Percentiles rank a stretch among this genome's conserved stretches.
Conservation (phyloP, 2,329 filamentous ascomycete species). For the Keithomyces neogunnii region DNA sequence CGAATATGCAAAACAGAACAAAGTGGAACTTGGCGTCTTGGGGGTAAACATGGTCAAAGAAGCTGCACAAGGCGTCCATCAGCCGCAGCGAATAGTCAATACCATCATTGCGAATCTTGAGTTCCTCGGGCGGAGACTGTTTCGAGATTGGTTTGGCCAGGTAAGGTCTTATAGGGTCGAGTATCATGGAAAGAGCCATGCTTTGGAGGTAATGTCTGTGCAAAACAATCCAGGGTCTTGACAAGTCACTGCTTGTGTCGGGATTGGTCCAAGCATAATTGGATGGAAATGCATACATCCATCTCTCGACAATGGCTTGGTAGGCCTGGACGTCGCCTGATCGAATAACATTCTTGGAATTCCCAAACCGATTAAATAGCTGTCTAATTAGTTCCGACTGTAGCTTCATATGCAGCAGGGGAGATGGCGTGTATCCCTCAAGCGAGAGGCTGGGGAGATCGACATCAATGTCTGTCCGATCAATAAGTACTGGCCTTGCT, state of each 20-base stretch:
- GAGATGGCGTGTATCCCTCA: conserved; percentile 22
- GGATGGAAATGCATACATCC: conserved; percentile 33
- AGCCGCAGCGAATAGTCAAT: conserved; percentile 35
- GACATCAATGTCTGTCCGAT: conserved; percentile 23
- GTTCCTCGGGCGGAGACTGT: conserved; percentile 21
- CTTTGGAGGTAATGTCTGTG: conserved; percentile 38
- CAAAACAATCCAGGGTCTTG: conserved; percentile 32
- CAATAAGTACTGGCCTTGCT: conserved; percentile 25
- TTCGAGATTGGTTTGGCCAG: conserved; percentile 28
- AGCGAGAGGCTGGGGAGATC: conserved; percentile 23
- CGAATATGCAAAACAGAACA: conserved; percentile 41
- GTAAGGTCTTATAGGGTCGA: conserved; percentile 36
- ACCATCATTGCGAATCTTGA: conserved; percentile 29
- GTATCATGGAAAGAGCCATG: conserved; percentile 34
- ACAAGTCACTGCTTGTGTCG: conserved; percentile 31
- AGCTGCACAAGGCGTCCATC: conserved; percentile 27
- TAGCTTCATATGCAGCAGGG: conserved; percentile 27
- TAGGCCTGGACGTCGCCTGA: conserved; percentile 24
- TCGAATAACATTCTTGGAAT: conserved; percentile 17
- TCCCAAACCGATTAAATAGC: conserved; percentile 22
- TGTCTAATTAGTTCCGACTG: conserved; percentile 24
- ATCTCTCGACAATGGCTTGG: conserved; percentile 27
- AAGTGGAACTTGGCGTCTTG: conserved; percentile 40
- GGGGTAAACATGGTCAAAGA: conserved; percentile 36
- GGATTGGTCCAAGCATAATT: conserved; percentile 29